Evolutionary conservation across 2,329 filamentous ascomycete genomes (phyloP), one percentile per base, ranked within the genome.

Genomic region (Seiridium unicorne): DNA sequence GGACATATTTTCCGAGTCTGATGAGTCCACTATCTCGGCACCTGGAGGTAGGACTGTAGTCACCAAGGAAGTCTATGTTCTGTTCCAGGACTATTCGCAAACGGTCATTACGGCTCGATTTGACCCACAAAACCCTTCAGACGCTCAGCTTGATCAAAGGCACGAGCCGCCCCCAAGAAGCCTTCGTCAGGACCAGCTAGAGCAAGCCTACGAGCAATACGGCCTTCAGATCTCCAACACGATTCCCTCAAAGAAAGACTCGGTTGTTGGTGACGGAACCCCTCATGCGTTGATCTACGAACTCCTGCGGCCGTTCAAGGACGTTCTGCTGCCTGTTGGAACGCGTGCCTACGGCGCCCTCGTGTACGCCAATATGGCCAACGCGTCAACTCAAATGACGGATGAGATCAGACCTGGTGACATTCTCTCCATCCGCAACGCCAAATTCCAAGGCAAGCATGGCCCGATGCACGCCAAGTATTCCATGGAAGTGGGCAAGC

Each of bases 391-490:
- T 3, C 88, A 91, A 69, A 91, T 96, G 68, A 89, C 90, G 69
- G 95, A 98, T 71, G 92, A 97, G 77, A 99, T 99, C 67, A 88
- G 95, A 0, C 84, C 92, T 0, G 95, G 95, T 55, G 95, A 99
- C 71, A 93, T 99, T 63, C 86, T 99, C 60, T 93, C 89, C 13
- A 89, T 99, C 71, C 91, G 95, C 66, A 97, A 97, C 68, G 91
- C 93, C 44, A 91, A 89, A 65, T 97, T 99, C 78, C 92, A 97
- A 75, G 95, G 95, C 61, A 96, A 97, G 75, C 92, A 94, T 67
- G 95, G 95, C 1, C 85, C 93, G 4, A 93, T 99, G 90, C 93
- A 98, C 72, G 90, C 91, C 65, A 98, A 97, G 74, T 99, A 99
- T 74, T 89, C 83, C 54, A 80, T 87, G 57, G 95, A 99, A 67